Base-by-base conservation (phyloP, 2,329 filamentous ascomycete species). In the Cercospora sp. region DNA sequence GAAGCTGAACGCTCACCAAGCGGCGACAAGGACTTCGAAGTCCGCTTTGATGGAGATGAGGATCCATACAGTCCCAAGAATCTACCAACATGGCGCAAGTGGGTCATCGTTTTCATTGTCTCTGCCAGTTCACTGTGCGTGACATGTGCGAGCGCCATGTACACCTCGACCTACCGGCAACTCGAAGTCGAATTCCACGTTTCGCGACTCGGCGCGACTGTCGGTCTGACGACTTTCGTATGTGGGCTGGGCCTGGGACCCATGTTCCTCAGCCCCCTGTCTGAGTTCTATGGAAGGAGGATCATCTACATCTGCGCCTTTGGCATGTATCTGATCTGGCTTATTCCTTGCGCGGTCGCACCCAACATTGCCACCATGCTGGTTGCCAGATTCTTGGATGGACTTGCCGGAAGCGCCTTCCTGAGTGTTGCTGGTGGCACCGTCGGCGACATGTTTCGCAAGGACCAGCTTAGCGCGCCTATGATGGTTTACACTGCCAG, bases 91-190 rank as follows among this genome's bases (percentile, higher is more conserved):
- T 76, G 80, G n/a, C 86, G 87, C 69, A 94, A 94, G 76, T 97
- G 94, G 94, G 66, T 88, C 31, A 90, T 97, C 69, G 89, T 94
- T 1, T 72, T 88, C 39, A 90, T 97, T 66, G 85, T 93, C n/a
- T 89, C 89, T 9, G 77, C 85, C 65, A 91, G 90, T 7, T 91
- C 91, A 58, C 83, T 95, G 67, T 94, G 92, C 79, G 93, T 97
- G 10, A 68, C 67, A n/a, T 68, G 67, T 10, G 63, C 63, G 10
- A 66, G 63, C 36, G 64, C 60, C 1, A 65, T 97, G 42, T 72
- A 97, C 79, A 94, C 93, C 0, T 87, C 88, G 12, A 95, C 91
- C 0, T 97, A 97, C 78, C 77, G 75, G 18, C 91, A 95, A 79
- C 87, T 97, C 80, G 87, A 90, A 70, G 81, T 83, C 28, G 91